Evolutionary conservation across 2,329 filamentous ascomycete genomes (phyloP).

Genomic region (Fusarium sp.): DNA sequence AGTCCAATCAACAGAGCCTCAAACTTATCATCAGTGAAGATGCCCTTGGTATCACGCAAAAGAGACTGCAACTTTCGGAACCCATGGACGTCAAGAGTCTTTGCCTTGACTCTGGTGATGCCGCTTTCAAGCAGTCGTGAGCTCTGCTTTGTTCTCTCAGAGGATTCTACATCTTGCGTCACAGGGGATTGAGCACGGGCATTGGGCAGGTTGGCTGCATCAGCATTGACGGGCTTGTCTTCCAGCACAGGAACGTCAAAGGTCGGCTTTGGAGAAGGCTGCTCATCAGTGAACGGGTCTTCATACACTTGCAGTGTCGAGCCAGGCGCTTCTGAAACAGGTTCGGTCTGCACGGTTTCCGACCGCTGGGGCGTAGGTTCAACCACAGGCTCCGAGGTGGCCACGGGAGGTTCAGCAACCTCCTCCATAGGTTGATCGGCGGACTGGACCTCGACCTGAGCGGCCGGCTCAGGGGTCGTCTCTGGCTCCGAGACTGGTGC

Average conservation of each 20-base stretch:
- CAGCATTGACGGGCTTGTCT: constrained; percentile 69
- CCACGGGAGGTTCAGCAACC: not conserved
- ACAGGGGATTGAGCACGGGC: constrained; percentile 35
- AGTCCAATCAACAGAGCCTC: constrained; percentile 73
- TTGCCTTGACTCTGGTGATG: constrained; percentile 75
- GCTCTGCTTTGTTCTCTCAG: constrained; percentile 66
- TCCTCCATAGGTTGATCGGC: constrained; percentile 34
- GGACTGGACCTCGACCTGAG: constrained; percentile 46
- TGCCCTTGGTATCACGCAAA: constrained; percentile 71
- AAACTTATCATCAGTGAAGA: constrained; percentile 74
- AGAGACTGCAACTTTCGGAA: constrained; percentile 82
- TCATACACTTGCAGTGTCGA: constrained; percentile 65
- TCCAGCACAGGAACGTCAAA: constrained; percentile 64
- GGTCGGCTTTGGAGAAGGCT: constrained; percentile 56
- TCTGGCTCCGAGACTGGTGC: not conserved
- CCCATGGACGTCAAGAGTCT: constrained; percentile 80
- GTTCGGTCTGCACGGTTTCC: constrained; percentile 9
- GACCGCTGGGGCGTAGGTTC: constrained; percentile 14
- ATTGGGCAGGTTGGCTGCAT: constrained; percentile 48
- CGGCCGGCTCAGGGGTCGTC: not conserved
- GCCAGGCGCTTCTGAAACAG: constrained; percentile 17
- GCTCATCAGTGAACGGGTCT: constrained; percentile 65
- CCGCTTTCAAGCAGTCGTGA: constrained; percentile 75
- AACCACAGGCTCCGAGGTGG: constrained; percentile 3
- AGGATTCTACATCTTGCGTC: constrained; percentile 39